Evolutionary conservation across 2,329 filamentous ascomycete species (phyloP), one percentile per base, ranked within the genome.

Genomic region (Calonectria hawksworthii): DNA sequence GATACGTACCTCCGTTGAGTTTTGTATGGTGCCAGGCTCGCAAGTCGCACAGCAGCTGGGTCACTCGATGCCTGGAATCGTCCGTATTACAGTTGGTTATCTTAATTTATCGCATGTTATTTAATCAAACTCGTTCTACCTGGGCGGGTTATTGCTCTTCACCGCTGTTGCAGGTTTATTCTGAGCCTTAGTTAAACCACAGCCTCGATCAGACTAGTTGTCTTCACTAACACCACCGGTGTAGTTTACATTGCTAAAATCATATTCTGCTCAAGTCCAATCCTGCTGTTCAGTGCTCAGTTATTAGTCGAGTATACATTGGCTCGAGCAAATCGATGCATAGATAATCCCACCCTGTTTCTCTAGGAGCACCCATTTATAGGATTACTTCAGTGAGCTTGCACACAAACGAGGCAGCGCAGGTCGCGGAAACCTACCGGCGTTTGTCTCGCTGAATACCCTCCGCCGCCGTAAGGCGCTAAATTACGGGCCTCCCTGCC

Each of bases 1-100:
- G 71, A 66, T 73, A 73, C 70, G 70, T 73, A 73, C 64, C 54
- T 23, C 32, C 41, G 38, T 26, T 23, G 36, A 44, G 59, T 30
- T 54, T 38, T 41, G 59, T 18, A 44, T 28, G 50, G 38, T 28
- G 36, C 34, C 26, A 38, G 41, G 41, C n/a, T 38, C 61, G 38
- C 28, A 65, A 6, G 38, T 36, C 26, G 21, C 30, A 61, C 30
- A 4, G 56, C 50, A 44, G 50, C 50, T 16, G 30, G 32, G 56
- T 38, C 38, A 16, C 23, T n/a, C 21, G 36, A 41, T 41, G 23
- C 38, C 23, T 63, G 36, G 14, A 63, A 23, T 63, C 52, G 9
- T 63, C 23, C 23, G 38, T 41, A 23, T 41, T 63, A 6, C 14
- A 63, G 23, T 41, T 8, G 13, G 28, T 41, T 38, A 21, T 36